Base-by-base conservation (phyloP, 257 asterid species). In the Solanum microdontum region DNA sequence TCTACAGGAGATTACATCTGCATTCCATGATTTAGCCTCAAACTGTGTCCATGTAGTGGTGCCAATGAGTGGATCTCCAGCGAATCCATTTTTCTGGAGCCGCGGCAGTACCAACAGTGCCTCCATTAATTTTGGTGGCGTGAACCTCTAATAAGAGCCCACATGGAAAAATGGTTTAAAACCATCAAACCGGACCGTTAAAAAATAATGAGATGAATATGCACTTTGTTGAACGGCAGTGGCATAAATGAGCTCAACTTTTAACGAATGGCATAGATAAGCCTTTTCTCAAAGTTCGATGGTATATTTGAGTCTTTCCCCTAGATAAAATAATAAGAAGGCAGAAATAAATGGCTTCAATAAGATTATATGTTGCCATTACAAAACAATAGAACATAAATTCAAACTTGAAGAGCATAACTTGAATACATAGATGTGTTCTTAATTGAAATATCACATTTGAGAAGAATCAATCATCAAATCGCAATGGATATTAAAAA, bases 31-130 rank as follows among this genome's bases (percentile, higher is more conserved):
- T 85, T 90, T 87, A 89, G 86, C 87, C 90, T 84, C 72, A 88
- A 84, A 75, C 11, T 91, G 79, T 66, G 66, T 64, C 83, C 88
- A 84, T 48, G 68, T 60, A 96, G 83, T 36, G 97, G 98, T 55
- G 98, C 94, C 92, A 96, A 87, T n/a, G 99, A 98, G 5, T 95
- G 93, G 89, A 96, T 95, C 92, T 96, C 98, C 90, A 98, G 98
- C 48, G 98, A 96, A 77, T 92, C 95, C 89, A 91, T 72, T 86
- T 94, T 96, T 28, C 94, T 82, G 93, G 45, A 90, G 88, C 40
- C 5, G 91, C 32, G 74, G 91, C 88, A 66, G 75, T 84, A 30
- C 72, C 88, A 24, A 88, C 87, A 36, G 80, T 76, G 68, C 88
- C 84, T 83, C 88, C 91, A 82, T 9, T 58, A 60, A 60, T 60